Conservation (phyloP, 2,329 filamentous ascomycete species). For the Penicillium paneum region DNA sequence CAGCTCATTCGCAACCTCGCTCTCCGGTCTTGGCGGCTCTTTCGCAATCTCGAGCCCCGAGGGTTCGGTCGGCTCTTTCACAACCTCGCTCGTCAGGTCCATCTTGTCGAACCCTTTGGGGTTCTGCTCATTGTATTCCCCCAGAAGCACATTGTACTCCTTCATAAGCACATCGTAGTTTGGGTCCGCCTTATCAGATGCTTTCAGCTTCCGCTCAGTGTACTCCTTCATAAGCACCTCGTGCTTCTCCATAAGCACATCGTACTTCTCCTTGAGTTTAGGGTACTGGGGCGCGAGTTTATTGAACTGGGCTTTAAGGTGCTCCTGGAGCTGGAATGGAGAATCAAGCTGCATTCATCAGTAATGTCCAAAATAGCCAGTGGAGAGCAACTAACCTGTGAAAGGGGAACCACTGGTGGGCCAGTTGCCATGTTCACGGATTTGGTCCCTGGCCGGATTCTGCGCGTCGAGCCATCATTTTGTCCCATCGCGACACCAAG, state of each 20-base stretch:
- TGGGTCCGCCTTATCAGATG: not conserved
- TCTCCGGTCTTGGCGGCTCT: constrained; percentile 51
- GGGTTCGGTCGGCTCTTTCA: constrained; percentile 41
- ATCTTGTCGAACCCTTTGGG: constrained; percentile 57
- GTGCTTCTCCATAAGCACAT: not conserved
- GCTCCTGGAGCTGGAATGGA: constrained; percentile 94
- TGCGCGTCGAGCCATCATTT: constrained; percentile 72
- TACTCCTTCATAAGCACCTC: not conserved
- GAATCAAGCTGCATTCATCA: constrained; percentile 72
- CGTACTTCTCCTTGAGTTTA: not conserved
- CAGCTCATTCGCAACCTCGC: constrained; percentile 70
- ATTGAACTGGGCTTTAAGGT: constrained; percentile 88
- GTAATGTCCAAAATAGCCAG: constrained; percentile 4
- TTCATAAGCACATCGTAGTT: not conserved
- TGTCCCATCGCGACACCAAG: constrained; percentile 54
- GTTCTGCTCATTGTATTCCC: constrained; percentile 35
- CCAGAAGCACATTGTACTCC: not conserved
- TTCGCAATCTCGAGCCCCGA: constrained; percentile 60
- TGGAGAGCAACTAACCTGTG: constrained; percentile 61
- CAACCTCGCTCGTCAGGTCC: constrained; percentile 70
- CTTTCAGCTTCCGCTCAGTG: not conserved
- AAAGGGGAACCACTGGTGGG: constrained; percentile 79
- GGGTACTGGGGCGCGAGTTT: constrained; percentile 57
- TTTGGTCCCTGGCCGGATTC: constrained; percentile 89
- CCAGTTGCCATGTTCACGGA: constrained; percentile 77